Percentiles rank a stretch among this genome's conserved stretches.
These are phyloP conservation scores for Zygotorulaspora chibaensis DNA, from an alignment of 805 yeast species.

Conservation along the genomic window DNA sequence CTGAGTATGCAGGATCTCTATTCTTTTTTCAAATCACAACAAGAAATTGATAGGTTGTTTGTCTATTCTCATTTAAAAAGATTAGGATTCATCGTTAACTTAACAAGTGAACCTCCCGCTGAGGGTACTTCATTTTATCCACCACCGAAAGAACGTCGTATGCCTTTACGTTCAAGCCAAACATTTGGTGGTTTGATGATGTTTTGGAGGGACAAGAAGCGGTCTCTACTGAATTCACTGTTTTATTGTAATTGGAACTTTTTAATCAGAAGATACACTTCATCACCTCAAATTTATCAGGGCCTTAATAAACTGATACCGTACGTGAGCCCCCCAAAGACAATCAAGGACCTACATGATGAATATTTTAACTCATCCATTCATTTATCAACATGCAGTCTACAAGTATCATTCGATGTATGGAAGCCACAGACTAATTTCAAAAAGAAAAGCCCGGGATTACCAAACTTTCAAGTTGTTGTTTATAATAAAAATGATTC, in stretches of 20 bases:
- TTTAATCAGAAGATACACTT: slow-evolving; percentile 19
- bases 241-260: slow-evolving; percentile 23
- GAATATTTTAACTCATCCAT: background rate
- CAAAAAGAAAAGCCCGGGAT: slow-evolving; percentile 62
- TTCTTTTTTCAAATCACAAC: slow-evolving; percentile 40
- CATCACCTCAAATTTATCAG: slow-evolving; percentile 30
- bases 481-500: slow-evolving; percentile 46
- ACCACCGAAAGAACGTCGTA: background rate
- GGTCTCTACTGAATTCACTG: slow-evolving; percentile 17
- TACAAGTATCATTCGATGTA: slow-evolving; percentile 52
- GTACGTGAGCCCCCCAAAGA: slow-evolving; percentile 10
- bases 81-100: slow-evolving; percentile 65
- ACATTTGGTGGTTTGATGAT: background rate
- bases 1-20: slow-evolving; percentile 65
- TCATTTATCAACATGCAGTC: slow-evolving; percentile 8
- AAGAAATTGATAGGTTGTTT: slow-evolving; percentile 50
- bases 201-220: background rate
- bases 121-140: slow-evolving; percentile 17
- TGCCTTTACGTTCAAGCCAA: background rate
- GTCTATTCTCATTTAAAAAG: slow-evolving; percentile 74
- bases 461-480: slow-evolving; percentile 71
- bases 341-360: slow-evolving; percentile 2
- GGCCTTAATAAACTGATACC: slow-evolving; percentile 32
- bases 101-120: slow-evolving; percentile 16
- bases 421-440: slow-evolving; percentile 81